phyloP scores from a whole-genome alignment of 2,329 filamentous ascomycete species.

The Fusarium ambrosium region DNA sequence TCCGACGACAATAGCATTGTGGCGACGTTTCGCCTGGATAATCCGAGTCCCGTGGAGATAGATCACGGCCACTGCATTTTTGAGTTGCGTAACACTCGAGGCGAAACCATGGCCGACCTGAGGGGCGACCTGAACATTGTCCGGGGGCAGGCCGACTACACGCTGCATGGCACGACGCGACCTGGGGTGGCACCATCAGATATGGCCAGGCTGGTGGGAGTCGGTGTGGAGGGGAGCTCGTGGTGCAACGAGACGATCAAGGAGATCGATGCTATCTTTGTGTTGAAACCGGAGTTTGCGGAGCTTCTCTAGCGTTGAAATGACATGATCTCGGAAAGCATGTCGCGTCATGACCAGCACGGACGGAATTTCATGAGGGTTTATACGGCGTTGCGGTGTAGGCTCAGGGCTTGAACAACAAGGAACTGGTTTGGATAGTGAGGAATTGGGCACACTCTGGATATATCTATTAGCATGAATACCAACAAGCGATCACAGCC shows the following conservation, averaged over 20 bases:
- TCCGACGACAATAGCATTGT: conserved; percentile 31
- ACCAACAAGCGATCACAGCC: neutral
- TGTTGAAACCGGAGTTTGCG: conserved; percentile 28
- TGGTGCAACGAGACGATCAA: conserved; percentile 49
- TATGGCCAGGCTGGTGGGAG: conserved; percentile 45
- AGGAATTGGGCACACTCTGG: neutral
- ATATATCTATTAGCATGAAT: neutral
- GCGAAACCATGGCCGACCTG: conserved; percentile 46
- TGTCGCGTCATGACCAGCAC: conserved; percentile 6
- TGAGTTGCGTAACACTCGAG: conserved; percentile 47
- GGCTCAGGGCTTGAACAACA: neutral
- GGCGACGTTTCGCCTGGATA: conserved; percentile 44
- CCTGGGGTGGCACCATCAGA: conserved; percentile 27
- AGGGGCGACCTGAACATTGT: conserved; percentile 49
- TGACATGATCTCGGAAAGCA: conserved; percentile 3
- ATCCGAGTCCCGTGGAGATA: conserved; percentile 51
- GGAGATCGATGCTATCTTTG: conserved; percentile 44
- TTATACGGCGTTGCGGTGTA: conserved; percentile 11
- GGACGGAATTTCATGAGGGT: neutral
- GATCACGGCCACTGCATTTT: conserved; percentile 50
- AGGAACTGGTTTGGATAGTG: neutral
- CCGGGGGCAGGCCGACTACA: conserved; percentile 47
- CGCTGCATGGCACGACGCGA: conserved; percentile 41
- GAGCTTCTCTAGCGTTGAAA: conserved; percentile 21
- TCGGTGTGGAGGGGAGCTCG: conserved; percentile 41